Base-by-base conservation (phyloP, 1,139 yeast species). In the Yamadazyma taylorii region DNA sequence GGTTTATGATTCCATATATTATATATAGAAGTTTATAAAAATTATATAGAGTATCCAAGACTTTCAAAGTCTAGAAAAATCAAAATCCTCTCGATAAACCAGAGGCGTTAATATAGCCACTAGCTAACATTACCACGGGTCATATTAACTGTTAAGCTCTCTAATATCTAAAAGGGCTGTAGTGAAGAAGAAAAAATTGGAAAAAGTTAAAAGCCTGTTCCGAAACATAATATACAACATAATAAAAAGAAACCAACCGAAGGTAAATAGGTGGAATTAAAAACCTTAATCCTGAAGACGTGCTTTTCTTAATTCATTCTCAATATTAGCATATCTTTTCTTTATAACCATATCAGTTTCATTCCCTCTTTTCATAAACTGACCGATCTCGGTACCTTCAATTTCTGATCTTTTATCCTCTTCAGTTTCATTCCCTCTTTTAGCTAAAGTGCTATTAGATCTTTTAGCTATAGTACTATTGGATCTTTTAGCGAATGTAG, bases 361-460 rank as follows among this genome's bases (percentile, higher is more conserved):
- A 23, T 32, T 39, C n/a, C 17, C 36, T 32, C 35, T 25, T 29
- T 26, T 38, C 10, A 19, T 17, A 30, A 17, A 33, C 50, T n/a
- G n/a, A n/a, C 33, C 24, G 14, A 13, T 31, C 12, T n/a, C n/a
- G 16, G 24, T 24, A 15, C 17, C 35, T 16, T 33, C 27, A n/a
- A 12, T 24, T 12, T 29, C 16, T 11, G 24, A 17, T 17, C 32
- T 19, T 19, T 29, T 29, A 10, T 19, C 32, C 4, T 17, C 3
- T 13, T 29, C 32, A 11, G 24, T 29, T 19, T 17, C 32, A 16
- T 27, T 27, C 5, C 21, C 14, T 11, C 30, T 15, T 16, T 27
- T 27, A 12, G 30, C 24, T 4, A 25, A 21, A 15, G 25, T 27
- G 21, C 21, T 30, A 19, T 32, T 32, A 12, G 24, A 24, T 21